Base-by-base conservation (phyloP, 352 stramenopile genomes). In the Phytophthora cajani region DNA sequence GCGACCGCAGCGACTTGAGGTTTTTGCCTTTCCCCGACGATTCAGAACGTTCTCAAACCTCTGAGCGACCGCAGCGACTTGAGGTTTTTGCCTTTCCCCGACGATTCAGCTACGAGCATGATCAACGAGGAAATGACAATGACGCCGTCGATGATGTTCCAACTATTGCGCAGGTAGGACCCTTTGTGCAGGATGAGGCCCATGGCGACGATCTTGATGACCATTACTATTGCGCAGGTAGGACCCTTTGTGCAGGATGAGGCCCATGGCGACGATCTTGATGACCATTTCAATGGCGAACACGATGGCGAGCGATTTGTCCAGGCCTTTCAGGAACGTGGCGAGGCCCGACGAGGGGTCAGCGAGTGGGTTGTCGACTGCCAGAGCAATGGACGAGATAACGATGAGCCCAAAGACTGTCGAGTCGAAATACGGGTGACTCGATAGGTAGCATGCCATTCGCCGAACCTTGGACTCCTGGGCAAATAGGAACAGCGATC, bases 231-330 rank as follows among this genome's bases (percentile, higher is more conserved):
- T 89, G 10, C 85, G 75, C 17, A 98, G 50, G 62, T 98, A 98
- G 30, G 91, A 67, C 7, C 71, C 65, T 74, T 89, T 82, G 66
- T 92, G 74, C 2, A 81, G 19, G 2, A 94, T 36, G 1, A 98
- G 64, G 0, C 94, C 93, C 11, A 95, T 71, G 1, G 94, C 88
- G 17, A 98, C 64, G 56, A 98, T 87, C 71, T 98, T 98, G 44
- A 96, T 72, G 14, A 91, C 63, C 87, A 98, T 97, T 79, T 98
- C 94, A 1, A 91, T 10, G 9, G 80, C 73, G 40, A 98, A 98
- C 14, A 98, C 60, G 1, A 89, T 67, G 0, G 89, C 88, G 57
- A 98, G 81, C 1, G 79, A 71, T 19, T 85, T 90, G 66, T 98
- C 93, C 65, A 93, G 60, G 8, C 75, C 64, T 49, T 81, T 79